Conservation (phyloP, 2,329 filamentous ascomycete genomes). For the Phialemonium atrogriseum region DNA sequence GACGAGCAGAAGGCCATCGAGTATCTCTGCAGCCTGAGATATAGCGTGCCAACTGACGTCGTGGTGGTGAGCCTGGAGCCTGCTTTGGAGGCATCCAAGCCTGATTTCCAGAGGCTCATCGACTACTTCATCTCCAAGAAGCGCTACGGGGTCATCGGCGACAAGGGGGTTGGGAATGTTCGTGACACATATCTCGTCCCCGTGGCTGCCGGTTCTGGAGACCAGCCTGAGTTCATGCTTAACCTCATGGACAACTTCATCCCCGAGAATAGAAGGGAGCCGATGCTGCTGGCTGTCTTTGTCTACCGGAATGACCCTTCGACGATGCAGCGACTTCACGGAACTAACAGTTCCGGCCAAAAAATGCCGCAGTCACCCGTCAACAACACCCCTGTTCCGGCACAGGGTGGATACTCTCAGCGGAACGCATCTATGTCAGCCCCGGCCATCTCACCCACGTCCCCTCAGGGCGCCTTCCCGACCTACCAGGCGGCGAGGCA, state of each 20-base stretch:
- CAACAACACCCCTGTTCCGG: slow-evolving; percentile 23
- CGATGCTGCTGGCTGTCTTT: slow-evolving; percentile 75
- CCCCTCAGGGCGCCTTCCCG: slow-evolving; percentile 26
- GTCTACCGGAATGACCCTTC: slow-evolving; percentile 62
- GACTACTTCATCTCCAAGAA: slow-evolving; percentile 78
- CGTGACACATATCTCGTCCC: slow-evolving; percentile 90
- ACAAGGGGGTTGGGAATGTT: slow-evolving; percentile 65
- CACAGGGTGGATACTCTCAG: slow-evolving; percentile 25
- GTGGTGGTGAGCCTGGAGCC: slow-evolving; percentile 67
- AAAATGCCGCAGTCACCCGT: slow-evolving; percentile 19
- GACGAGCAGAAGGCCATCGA: slow-evolving; percentile 76
- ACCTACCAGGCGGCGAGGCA: slow-evolving; percentile 13
- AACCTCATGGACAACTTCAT: slow-evolving; percentile 81
- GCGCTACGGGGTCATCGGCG: slow-evolving; percentile 79
- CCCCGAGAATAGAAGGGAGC: slow-evolving; percentile 61
- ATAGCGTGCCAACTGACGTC: slow-evolving; percentile 75
- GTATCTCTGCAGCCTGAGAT: slow-evolving; percentile 81
- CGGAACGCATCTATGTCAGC: slow-evolving; percentile 40
- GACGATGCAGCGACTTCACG: slow-evolving; percentile 25
- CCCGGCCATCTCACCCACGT: slow-evolving; percentile 46
- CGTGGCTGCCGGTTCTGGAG: slow-evolving; percentile 60
- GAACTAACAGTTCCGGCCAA: slow-evolving; percentile 21
- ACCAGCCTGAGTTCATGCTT: slow-evolving; percentile 77
- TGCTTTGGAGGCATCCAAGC: slow-evolving; percentile 49
- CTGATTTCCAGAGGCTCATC: slow-evolving; percentile 68